Evolutionary conservation across 2,329 filamentous ascomycete species (phyloP).

Genomic region (Phoma sp.): DNA sequence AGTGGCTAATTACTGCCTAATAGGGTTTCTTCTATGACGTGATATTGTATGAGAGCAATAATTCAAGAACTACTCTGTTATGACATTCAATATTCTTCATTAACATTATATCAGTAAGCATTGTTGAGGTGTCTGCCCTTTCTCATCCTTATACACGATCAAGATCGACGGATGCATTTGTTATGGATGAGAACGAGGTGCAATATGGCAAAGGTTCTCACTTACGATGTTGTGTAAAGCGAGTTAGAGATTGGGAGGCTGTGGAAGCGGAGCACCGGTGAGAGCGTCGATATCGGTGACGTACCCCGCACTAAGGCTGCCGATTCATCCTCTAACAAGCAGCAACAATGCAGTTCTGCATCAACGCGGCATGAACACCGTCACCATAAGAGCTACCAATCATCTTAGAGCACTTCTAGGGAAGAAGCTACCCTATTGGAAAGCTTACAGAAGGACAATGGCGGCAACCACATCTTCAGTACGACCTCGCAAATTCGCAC

Average conservation of each 20-base stretch:
- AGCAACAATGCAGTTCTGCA: conserved; percentile 8
- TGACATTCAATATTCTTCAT: no score
- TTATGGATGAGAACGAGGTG: no score
- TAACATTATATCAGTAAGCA: no score
- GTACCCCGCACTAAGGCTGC: conserved; percentile 9
- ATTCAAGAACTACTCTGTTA: no score
- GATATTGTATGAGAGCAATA: no score
- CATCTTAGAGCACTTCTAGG: neutral
- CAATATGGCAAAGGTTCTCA: neutral
- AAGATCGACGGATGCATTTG: no score
- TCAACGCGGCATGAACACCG: conserved; percentile 8
- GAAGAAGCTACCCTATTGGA: neutral
- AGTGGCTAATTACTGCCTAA: no score
- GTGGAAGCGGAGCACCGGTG: no score
- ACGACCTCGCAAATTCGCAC: conserved; percentile 58
- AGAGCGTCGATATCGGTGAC: conserved; percentile 8
- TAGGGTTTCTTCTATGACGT: no score
- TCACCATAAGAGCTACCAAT: neutral
- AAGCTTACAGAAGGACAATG: neutral
- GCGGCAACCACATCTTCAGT: conserved; percentile 25
- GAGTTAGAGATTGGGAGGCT: neutral
- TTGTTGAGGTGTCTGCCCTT: no score
- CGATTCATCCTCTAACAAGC: neutral
- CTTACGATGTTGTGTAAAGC: neutral
- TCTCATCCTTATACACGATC: no score